Conservation (phyloP, 345 rosid species). For the Noccaea bulbosa region DNA sequence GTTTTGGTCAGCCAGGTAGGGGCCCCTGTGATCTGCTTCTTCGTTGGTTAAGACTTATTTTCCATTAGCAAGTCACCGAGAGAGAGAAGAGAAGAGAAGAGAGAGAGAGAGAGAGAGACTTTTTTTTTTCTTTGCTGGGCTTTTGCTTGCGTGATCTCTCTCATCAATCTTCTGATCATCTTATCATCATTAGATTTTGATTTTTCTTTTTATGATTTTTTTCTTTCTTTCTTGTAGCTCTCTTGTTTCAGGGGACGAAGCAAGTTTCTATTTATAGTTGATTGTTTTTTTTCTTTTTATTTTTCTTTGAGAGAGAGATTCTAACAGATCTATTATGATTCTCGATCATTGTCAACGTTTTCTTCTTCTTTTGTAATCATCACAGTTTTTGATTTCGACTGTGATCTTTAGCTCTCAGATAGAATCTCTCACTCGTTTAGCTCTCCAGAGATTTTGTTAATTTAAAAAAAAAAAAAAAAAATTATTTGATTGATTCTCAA, state of each 20-base stretch:
- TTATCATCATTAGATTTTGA: constrained; percentile 43
- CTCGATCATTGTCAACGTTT: constrained; percentile 34
- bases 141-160: constrained; percentile 24
- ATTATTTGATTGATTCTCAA: constrained; percentile 24
- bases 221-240: not conserved
- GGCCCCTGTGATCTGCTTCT: constrained; percentile 33
- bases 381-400: constrained; percentile 16
- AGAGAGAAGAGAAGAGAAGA: constrained; percentile 8
- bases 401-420: constrained; percentile 29
- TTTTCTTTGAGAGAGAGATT: constrained; percentile 24
- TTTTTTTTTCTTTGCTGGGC: constrained; percentile 10
- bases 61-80: constrained; percentile 33
- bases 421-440: constrained; percentile 1
- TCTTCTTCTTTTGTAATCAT: constrained; percentile 35
- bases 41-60: constrained; percentile 33
- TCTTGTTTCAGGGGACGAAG: constrained; percentile 8
- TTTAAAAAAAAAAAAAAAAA: too few relatives aligned
- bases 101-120: constrained; percentile 18
- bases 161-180: constrained; percentile 35
- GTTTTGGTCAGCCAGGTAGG: constrained; percentile 36
- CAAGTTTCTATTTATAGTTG: constrained; percentile 38
- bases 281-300: not conserved
- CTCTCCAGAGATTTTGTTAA: constrained; percentile 19
- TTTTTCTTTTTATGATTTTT: not conserved
- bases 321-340: constrained; percentile 47